phyloP scores from a whole-genome alignment of 371 early-diverging fungal genomes.

The Cokeromyces recurvatus region DNA sequence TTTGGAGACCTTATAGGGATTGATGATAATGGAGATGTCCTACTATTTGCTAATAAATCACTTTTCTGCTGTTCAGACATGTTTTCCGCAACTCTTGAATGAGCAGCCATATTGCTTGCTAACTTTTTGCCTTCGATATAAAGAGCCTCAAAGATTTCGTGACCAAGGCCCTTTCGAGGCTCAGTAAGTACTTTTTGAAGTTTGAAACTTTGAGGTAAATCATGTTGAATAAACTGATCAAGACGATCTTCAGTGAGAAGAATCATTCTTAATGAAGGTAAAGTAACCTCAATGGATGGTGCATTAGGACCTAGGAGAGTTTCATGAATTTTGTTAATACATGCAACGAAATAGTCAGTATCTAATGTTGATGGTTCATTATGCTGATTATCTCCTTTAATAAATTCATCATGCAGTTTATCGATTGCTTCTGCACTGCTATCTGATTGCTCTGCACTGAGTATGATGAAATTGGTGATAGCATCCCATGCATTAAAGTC shows the following conservation, averaged over 20 bases:
- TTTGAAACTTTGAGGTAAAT: conserved; percentile 51
- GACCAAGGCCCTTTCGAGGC: conserved; percentile 29
- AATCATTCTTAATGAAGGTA: conserved; percentile 53
- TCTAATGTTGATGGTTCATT: neutral
- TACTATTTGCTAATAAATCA: too few relatives aligned
- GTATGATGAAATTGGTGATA: conserved; percentile 55
- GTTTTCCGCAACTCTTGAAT: too few relatives aligned
- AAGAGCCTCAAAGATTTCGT: conserved; percentile 42
- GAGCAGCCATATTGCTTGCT: conserved; percentile 11
- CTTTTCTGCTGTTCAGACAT: too few relatives aligned
- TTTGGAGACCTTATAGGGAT: neutral
- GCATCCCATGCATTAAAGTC: conserved; percentile 39
- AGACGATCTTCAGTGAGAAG: conserved; percentile 64
- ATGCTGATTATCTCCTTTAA: neutral
- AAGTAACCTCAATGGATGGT: conserved; percentile 19
- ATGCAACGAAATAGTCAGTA: neutral
- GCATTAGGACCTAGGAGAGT: conserved; percentile 1
- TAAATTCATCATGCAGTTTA: too few relatives aligned
- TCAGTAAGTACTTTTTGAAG: conserved; percentile 49
- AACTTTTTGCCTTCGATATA: conserved; percentile 40
- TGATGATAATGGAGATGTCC: neutral
- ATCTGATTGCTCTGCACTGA: conserved; percentile 53
- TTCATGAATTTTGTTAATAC: neutral
- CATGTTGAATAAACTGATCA: conserved; percentile 56
- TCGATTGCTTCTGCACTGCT: neutral